phyloP scores from a whole-genome alignment of 2,329 filamentous ascomycete genomes.

The Colletotrichum lentis region DNA sequence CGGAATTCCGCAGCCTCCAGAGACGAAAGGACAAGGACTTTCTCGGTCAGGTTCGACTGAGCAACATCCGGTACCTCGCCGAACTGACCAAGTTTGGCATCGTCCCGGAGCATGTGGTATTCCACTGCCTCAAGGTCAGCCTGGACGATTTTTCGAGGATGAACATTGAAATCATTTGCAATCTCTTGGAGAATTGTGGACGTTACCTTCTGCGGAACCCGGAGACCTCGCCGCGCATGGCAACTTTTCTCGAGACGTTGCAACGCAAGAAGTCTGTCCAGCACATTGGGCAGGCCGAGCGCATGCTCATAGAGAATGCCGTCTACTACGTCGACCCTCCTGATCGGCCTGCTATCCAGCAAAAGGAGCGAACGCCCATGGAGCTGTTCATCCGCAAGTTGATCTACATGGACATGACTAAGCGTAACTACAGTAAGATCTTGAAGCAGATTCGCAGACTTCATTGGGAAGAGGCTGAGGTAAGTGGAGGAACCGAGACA shows the following conservation, averaged over 20 bases:
- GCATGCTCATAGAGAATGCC: conserved; percentile 98
- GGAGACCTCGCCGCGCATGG: conserved; percentile 92
- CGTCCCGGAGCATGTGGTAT: conserved; percentile 97
- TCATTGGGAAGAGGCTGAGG: conserved; percentile 95
- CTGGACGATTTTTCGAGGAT: conserved; percentile 97
- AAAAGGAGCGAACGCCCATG: conserved; percentile 93
- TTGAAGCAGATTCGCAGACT: conserved; percentile 93
- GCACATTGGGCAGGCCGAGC: conserved; percentile 92
- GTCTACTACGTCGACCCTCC: conserved; percentile 98
- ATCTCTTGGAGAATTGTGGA: conserved; percentile 94
- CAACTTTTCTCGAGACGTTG: conserved; percentile 90
- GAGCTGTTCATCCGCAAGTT: conserved; percentile 93
- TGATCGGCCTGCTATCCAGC: conserved; percentile 89
- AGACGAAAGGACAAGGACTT: conserved; percentile 98
- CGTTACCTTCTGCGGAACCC: conserved; percentile 91
- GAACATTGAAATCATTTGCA: conserved; percentile 99
- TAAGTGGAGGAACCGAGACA: conserved; percentile 45
- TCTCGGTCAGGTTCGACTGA: conserved; percentile 87
- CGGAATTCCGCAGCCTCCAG: conserved; percentile 95
- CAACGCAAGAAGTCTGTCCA: conserved; percentile 96
- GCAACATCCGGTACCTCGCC: conserved; percentile 96
- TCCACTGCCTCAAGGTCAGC: conserved; percentile 97
- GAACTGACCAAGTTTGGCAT: conserved; percentile 98
- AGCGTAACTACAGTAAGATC: conserved; percentile 91
- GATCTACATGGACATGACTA: conserved; percentile 92